A percentile compares a stretch with the other conserved stretches of the same genome.
Conservation (phyloP, 2,329 filamentous ascomycete species). For the Seiridium cupressi region DNA sequence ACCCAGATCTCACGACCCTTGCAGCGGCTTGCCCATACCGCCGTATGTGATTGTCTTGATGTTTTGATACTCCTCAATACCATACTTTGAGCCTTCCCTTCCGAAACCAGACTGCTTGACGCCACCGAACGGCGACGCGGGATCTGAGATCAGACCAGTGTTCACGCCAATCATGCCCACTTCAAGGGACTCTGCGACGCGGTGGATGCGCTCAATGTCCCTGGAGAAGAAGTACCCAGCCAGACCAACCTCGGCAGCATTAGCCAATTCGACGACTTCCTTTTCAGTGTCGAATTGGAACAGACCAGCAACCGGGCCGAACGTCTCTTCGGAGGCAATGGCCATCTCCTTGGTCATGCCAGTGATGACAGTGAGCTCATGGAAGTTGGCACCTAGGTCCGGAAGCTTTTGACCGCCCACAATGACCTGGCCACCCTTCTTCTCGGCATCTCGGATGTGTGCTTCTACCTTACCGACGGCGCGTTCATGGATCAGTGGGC, state of each 20-base stretch:
- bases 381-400: constrained; percentile 82
- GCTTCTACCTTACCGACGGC: constrained; percentile 76
- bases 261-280: constrained; percentile 83
- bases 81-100: constrained; percentile 74
- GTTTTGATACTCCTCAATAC: constrained; percentile 72
- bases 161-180: constrained; percentile 88
- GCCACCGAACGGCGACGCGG: constrained; percentile 68
- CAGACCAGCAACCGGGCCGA: constrained; percentile 87
- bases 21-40: constrained; percentile 54
- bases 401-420: constrained; percentile 72
- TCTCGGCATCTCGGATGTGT: constrained; percentile 76
- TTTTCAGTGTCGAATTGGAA: constrained; percentile 88
- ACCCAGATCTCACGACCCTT: constrained; percentile 29
- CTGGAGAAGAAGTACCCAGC: constrained; percentile 90
- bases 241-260: constrained; percentile 79
- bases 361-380: constrained; percentile 82
- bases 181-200: constrained; percentile 69
- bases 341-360: constrained; percentile 86
- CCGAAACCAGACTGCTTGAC: constrained; percentile 83
- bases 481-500: constrained; percentile 80
- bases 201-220: constrained; percentile 56
- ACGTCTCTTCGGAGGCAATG: constrained; percentile 86
- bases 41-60: constrained; percentile 65
- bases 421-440: constrained; percentile 74
- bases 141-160: constrained; percentile 64